These are phyloP conservation scores for Cylindrodendrum hubeiense DNA, from an alignment of 2,329 filamentous ascomycete genomes.

Conservation along the genomic window DNA sequence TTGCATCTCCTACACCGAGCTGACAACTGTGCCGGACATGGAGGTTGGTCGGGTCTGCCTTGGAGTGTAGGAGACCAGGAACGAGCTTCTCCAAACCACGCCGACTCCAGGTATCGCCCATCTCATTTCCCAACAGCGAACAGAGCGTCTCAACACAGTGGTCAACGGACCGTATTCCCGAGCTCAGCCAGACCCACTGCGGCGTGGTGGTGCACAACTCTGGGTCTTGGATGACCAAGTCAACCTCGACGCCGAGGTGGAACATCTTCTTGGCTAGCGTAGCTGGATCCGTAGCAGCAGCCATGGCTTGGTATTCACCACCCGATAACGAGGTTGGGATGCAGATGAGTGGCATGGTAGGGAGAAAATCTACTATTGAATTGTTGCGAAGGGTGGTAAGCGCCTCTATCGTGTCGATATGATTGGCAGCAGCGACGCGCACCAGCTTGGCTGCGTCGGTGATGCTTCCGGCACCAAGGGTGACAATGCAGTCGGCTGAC, in stretches of 20 bases:
- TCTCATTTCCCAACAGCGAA: slow-evolving; percentile 52
- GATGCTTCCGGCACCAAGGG: slow-evolving; percentile 66
- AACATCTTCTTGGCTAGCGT: slow-evolving; percentile 46
- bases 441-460: slow-evolving; percentile 68
- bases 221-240: slow-evolving; percentile 69
- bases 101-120: slow-evolving; percentile 38
- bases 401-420: slow-evolving; percentile 39
- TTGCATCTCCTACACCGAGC: slow-evolving; percentile 64
- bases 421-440: slow-evolving; percentile 44
- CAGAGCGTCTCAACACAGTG: slow-evolving; percentile 70
- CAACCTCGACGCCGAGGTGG: slow-evolving; percentile 53
- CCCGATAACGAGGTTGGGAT: slow-evolving; percentile 53
- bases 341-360: slow-evolving; percentile 47
- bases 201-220: slow-evolving; percentile 64
- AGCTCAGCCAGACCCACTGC: slow-evolving; percentile 66
- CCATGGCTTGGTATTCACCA: slow-evolving; percentile 50
- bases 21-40: slow-evolving; percentile 61
- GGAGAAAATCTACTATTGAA: slow-evolving; percentile 19
- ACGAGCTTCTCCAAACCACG: slow-evolving; percentile 5
- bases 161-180: slow-evolving; percentile 68
- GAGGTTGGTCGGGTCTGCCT: slow-evolving; percentile 47
- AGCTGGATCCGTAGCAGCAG: slow-evolving; percentile 44
- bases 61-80: slow-evolving; percentile 10
- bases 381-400: slow-evolving; percentile 44
- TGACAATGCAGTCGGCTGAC: slow-evolving; percentile 63